These are phyloP conservation scores for Nakaseomyces nivariensis DNA, from an alignment of 1,139 yeast genomes.

Conservation along the genomic window DNA sequence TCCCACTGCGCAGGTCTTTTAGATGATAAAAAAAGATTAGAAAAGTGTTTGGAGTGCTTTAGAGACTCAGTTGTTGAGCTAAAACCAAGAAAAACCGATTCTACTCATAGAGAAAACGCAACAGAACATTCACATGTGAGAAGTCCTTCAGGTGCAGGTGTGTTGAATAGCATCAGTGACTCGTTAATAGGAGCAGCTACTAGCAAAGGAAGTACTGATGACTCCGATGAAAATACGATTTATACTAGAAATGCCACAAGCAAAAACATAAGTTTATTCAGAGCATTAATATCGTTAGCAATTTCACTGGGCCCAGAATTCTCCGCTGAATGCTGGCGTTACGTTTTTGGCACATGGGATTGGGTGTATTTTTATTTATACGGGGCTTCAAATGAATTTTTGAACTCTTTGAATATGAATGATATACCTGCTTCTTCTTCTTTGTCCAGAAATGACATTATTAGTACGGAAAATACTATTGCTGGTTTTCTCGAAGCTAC, in stretches of 20 bases:
- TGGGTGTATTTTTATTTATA: conserved; percentile 58
- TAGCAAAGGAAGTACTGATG: background rate
- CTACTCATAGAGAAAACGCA: background rate
- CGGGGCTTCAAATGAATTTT: conserved; percentile 46
- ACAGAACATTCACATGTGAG: conserved; percentile 8
- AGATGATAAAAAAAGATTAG: conserved; percentile 45
- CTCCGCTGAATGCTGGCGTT: conserved; percentile 51
- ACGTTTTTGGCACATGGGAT: conserved; percentile 60
- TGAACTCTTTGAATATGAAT: conserved; percentile 25
- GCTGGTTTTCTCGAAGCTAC: conserved; percentile 57
- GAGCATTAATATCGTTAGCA: conserved; percentile 71
- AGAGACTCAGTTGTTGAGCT: conserved; percentile 39
- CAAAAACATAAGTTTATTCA: conserved; percentile 56
- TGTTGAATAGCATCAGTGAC: conserved; percentile 41
- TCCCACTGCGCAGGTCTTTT: conserved; percentile 79
- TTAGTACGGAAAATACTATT: conserved; percentile 45
- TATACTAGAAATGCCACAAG: conserved; percentile 30
- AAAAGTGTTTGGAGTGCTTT: conserved; percentile 49
- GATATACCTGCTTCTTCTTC: conserved; percentile 32
- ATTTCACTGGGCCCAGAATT: conserved; percentile 69
- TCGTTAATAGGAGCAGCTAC: conserved; percentile 44
- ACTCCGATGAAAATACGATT: conserved; percentile 2
- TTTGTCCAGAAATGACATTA: conserved; percentile 36
- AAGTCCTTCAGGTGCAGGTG: conserved; percentile 16
- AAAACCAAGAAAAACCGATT: background rate